Evolutionary conservation across 202 grass and related monocot genomes (phyloP).

Genomic region (Setaria viridis): DNA sequence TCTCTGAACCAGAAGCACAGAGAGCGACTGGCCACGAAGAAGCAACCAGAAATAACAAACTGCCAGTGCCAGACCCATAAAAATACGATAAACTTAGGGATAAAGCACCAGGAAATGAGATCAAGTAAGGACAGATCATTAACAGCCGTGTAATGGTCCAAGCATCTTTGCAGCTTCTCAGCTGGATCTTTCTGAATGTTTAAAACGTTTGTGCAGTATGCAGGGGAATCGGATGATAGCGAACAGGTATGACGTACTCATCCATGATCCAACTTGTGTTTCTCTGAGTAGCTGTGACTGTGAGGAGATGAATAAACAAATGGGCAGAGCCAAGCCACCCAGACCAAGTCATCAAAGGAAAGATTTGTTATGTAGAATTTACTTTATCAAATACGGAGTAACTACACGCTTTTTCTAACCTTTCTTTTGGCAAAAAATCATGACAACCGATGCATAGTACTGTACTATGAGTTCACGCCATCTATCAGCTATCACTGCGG

Average conservation of each 20-base stretch:
- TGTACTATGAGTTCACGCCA: not conserved
- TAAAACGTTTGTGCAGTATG: not conserved
- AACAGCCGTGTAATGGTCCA: constrained; percentile 2
- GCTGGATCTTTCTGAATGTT: not conserved
- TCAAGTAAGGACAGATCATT: not conserved
- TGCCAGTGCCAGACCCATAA: not conserved
- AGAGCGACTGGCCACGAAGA: not conserved
- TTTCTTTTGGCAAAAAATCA: not conserved
- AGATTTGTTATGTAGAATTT: not conserved
- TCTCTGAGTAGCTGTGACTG: not conserved
- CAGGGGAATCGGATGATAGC: not conserved
- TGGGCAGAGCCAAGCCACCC: too few relatives aligned
- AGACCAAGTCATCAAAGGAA: not conserved
- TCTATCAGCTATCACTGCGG: not conserved
- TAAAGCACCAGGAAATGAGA: not conserved
- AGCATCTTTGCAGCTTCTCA: constrained; percentile 11
- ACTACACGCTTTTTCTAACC: not conserved
- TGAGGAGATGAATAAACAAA: not conserved
- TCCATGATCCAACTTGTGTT: constrained; percentile 10
- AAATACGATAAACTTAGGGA: not conserved
- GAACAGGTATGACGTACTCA: not conserved
- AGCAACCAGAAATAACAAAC: not conserved
- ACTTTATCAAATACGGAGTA: not conserved
- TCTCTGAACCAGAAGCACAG: constrained; percentile 1
- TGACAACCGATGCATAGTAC: not conserved